Base-by-base conservation (phyloP, 179 eudicot species). In the Carnegiea gigantea region DNA sequence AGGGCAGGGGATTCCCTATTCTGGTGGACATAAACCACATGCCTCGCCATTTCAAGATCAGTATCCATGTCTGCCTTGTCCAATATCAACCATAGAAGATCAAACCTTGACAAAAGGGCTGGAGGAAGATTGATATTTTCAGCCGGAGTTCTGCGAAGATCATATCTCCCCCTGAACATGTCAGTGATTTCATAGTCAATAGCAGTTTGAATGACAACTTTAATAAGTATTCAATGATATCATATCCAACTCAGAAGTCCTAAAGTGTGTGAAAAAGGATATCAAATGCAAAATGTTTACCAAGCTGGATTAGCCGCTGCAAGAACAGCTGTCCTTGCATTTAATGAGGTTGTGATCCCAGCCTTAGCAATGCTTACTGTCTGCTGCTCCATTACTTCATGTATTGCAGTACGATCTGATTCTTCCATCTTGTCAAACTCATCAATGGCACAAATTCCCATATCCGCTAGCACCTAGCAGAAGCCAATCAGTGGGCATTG, bases 301-400 rank as follows among this genome's bases (percentile, higher is more conserved):
- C 99, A 96, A 70, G 99, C 99, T 67, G 99, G 99, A 89, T 96
- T 96, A 79, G 99, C 99, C 81, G 99, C 99, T 86, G 99, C 99
- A 78, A 96, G 98, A 79, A 96, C 95, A 70, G 99, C 99, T 73
- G 99, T 93, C 83, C 99, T 91, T 74, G 99, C 99, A 86, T 94
- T 96, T 53, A 96, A 85, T 81, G 99, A 96, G 71, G 99, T 96
- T 36, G 99, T 96, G 80, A 96, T 96, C 71, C 99, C 99, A 82
- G 99, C 99, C 89, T 96, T 96, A 48, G 99, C 99, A 82, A 96
- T 94, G 90, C 99, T 96, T 78, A 96, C 99, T 38, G 99, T 96
- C 88, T 96, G 99, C 89, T 96, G 99, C 87, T 96, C 99, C 99
- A 96, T 96, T 24, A 96, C 99, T 91, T 96, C 99, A 79, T 96